A percentile compares a stretch with the other conserved stretches of the same genome.
phyloP scores from a whole-genome alignment of 73 alveolate genomes.

The Diophrys appendiculata region DNA sequence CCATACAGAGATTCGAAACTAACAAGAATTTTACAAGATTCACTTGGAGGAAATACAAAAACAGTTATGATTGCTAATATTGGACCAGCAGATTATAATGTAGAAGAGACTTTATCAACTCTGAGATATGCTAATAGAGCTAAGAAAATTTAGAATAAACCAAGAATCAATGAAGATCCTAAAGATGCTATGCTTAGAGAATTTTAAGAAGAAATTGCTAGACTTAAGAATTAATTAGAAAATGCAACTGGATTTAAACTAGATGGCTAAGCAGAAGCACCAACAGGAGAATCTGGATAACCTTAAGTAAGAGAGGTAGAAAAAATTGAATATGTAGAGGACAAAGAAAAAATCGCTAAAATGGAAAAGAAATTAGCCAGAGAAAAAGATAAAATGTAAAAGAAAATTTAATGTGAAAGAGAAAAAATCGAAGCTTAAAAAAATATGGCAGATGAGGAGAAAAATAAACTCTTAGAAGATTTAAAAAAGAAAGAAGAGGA shows the following conservation, averaged over 20 bases:
- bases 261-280: conserved; percentile 53
- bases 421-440: conserved; percentile 74
- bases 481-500: conserved; percentile 72
- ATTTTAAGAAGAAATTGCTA: conserved; percentile 88
- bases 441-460: conserved; percentile 76
- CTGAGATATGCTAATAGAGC: conserved; percentile 97
- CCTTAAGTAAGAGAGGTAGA: conserved; percentile 74
- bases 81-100: conserved; percentile 95
- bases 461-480: conserved; percentile 57
- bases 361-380: conserved; percentile 75
- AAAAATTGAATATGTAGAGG: conserved; percentile 75
- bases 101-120: conserved; percentile 95
- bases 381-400: conserved; percentile 81
- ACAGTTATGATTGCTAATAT: conserved; percentile 98
- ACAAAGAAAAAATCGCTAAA: conserved; percentile 73
- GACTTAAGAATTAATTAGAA: conserved; percentile 70
- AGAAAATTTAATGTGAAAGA: conserved; percentile 61
- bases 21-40: conserved; percentile 94
- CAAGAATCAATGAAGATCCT: conserved; percentile 96
- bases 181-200: conserved; percentile 94
- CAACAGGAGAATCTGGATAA: conserved; percentile 25
- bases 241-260: conserved; percentile 61
- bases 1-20: conserved; percentile 98
- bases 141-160: conserved; percentile 89
- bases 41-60: conserved; percentile 98